Conservation (phyloP, 805 yeast genomes). For the Myxozyma kluyveri region DNA sequence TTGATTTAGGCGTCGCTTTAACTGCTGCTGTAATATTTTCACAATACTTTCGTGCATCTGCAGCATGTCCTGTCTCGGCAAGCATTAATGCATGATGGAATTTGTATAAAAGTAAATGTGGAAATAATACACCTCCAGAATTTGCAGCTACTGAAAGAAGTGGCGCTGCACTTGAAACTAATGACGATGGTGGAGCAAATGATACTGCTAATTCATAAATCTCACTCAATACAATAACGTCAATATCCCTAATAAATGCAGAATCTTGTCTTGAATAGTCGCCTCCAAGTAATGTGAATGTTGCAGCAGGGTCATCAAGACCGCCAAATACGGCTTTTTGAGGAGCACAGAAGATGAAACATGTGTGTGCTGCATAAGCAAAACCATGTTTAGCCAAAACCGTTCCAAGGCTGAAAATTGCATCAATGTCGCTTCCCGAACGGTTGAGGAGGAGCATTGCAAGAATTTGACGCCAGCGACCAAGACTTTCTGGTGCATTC, state of each 20-base stretch:
- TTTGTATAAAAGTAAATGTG: slow-evolving; percentile 60
- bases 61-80: slow-evolving; percentile 61
- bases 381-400: slow-evolving; percentile 41
- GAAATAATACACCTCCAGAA: slow-evolving; percentile 35
- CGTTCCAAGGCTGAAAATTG: slow-evolving; percentile 41
- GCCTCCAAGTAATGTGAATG: slow-evolving; percentile 34
- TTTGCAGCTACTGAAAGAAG: slow-evolving; percentile 16
- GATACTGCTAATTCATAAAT: slow-evolving; percentile 59
- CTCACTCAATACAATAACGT: slow-evolving; percentile 59
- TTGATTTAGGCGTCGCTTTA: slow-evolving; percentile 43
- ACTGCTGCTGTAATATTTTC: slow-evolving; percentile 49
- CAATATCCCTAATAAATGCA: slow-evolving; percentile 48
- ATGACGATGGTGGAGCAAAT: slow-evolving; percentile 31
- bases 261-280: slow-evolving; percentile 36
- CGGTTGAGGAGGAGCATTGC: slow-evolving; percentile 36
- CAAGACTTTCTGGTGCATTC: slow-evolving; percentile 14
- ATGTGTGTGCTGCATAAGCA: slow-evolving; percentile 44
- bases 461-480: slow-evolving; percentile 38
- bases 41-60: slow-evolving; percentile 61
- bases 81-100: slow-evolving; percentile 64
- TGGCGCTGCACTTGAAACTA: background rate
- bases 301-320: slow-evolving; percentile 25
- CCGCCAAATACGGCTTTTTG: slow-evolving; percentile 32
- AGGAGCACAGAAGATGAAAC: slow-evolving; percentile 38
- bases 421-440: slow-evolving; percentile 32